Evolutionary conservation across 192 early-diverging fungal genomes (phyloP), one percentile per base, ranked within the genome.

Genomic region (Coemansia guatemalensis): DNA sequence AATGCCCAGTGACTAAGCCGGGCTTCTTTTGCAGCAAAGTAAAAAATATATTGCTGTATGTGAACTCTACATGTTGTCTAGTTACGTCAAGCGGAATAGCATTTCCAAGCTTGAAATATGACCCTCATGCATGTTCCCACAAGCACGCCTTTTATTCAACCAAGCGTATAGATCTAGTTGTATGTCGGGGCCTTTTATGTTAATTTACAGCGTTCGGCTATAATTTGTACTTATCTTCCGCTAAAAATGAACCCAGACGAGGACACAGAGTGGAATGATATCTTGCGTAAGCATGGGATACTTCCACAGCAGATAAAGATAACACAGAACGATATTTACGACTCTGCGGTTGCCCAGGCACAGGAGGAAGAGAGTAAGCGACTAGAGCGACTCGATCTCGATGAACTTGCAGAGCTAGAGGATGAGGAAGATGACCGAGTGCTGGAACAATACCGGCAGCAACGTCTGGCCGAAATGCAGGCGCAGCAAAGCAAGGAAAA

Each of bases 251-350:
- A 87, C 54, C 85, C 84, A 27, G 71, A 87, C 51, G 86, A 87
- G 66, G 86, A 87, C 68, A 87, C 86, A n/a, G 86, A 87, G 82
- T 87, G 96, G 95, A 95, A 99, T 80, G 94, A 97, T 65, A 91
- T 95, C 55, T 84, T 99, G 52, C 90, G 95, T 54, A 91, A 86
- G 47, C 89, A 91, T 60, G 97, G 94, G 21, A 95, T 96, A 64
- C 82, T 98, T 47, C 92, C 91, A 17, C 85, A 87, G 61, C 94
- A 92, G 70, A 41, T 80, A 49, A 80, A 80, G 78, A 87, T 80
- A 35, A 80, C 77, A 17, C 77, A 80, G 27, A 80, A 80, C 47
- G 77, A 80, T 48, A 80, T 80, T 27, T 80, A 80, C 65, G 77
- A 80, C 68, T 68, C 67, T 11, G 65, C 74, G 0, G 75, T 75